These are phyloP conservation scores for Skeletonema menzelii DNA, from an alignment of 108 stramenopile species.

Conservation along the genomic window DNA sequence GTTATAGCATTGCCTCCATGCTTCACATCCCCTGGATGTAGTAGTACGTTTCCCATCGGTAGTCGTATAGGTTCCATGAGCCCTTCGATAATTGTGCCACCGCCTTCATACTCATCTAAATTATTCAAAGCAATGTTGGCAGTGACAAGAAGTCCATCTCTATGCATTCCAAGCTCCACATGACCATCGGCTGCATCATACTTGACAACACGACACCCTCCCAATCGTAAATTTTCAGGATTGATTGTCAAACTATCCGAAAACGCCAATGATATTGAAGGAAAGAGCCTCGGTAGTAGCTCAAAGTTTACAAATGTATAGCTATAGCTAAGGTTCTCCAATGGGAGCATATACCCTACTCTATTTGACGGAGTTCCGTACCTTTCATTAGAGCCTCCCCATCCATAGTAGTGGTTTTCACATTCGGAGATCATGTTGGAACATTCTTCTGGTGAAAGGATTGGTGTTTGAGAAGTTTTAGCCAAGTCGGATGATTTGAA, in stretches of 20 bases:
- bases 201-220: conserved; percentile 36
- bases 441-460: conserved; percentile 27
- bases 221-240: conserved; percentile 29
- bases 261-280: conserved; percentile 29
- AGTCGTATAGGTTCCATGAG: conserved; percentile 25
- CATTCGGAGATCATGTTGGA: conserved; percentile 27
- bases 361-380: conserved; percentile 38
- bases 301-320: conserved; percentile 42
- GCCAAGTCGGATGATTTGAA: conserved; percentile 32
- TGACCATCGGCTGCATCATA: conserved; percentile 39
- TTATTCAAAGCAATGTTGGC: conserved; percentile 44
- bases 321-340: conserved; percentile 25
- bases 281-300: conserved; percentile 32
- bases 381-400: conserved; percentile 20
- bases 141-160: conserved; percentile 41
- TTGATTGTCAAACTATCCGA: not conserved
- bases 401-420: conserved; percentile 36
- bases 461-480: conserved; percentile 18
- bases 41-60: conserved; percentile 20
- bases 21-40: conserved; percentile 41
- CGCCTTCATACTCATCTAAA: conserved; percentile 31
- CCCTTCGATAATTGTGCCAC: conserved; percentile 32
- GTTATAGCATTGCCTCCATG: conserved; percentile 43
- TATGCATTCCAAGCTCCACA: conserved; percentile 37
- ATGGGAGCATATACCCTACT: conserved; percentile 27